These are phyloP conservation scores for Sphagnum fallax DNA, from an alignment of 228 moss, liverwort and hornwort species.

Conservation along the genomic window DNA sequence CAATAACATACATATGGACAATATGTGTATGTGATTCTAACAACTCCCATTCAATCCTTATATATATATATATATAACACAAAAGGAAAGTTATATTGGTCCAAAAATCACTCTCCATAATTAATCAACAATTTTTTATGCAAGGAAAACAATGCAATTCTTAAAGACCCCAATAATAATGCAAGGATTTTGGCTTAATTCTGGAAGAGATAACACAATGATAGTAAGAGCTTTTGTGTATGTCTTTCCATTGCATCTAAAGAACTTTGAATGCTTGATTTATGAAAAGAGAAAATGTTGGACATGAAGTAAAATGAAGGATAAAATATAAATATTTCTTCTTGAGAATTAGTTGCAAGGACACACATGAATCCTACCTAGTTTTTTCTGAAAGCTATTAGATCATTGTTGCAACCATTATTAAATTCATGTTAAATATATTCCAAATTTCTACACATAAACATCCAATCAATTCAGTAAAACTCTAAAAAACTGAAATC, in stretches of 20 bases:
- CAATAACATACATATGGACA: neutral
- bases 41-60: conserved; percentile 13
- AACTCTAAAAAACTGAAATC: neutral
- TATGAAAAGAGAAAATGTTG: neutral
- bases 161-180: too few species aligned
- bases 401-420: conserved; percentile 74
- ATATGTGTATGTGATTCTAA: too few species aligned
- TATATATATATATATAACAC: too few species aligned
- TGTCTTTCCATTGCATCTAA: too few species aligned
- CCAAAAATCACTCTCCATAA: too few species aligned
- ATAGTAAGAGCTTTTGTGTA: neutral
- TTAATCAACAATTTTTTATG: neutral
- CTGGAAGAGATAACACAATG: neutral
- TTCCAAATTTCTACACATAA: conserved; percentile 86
- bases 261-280: neutral
- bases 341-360: neutral
- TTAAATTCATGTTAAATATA: conserved; percentile 75
- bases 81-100: too few species aligned
- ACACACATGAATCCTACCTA: conserved; percentile 20
- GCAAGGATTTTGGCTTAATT: neutral
- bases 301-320: neutral
- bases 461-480: neutral
- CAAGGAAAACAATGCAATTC: too few species aligned
- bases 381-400: conserved; percentile 85
- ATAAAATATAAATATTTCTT: neutral